Evolutionary conservation across 768 basidiomycete species (phyloP).

Genomic region (Kwoniella botswanensis): DNA sequence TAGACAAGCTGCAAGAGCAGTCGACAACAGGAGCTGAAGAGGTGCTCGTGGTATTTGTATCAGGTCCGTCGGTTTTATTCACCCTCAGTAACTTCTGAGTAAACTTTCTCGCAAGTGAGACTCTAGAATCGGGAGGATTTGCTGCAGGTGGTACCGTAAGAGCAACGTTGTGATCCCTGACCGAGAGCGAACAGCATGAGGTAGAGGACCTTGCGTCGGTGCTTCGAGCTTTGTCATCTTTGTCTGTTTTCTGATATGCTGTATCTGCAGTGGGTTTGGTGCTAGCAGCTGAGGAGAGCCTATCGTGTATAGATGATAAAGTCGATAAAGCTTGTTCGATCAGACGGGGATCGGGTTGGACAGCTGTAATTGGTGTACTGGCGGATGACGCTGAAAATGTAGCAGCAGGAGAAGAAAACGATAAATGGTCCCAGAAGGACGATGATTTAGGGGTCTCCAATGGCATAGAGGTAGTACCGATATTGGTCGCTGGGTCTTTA

Average conservation of each 20-base stretch:
- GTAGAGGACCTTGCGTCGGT: constrained; percentile 3
- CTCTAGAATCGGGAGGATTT: neutral
- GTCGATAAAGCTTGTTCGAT: constrained; percentile 28
- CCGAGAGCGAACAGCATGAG: constrained; percentile 20
- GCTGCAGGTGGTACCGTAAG: constrained; percentile 16
- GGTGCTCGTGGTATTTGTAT: neutral
- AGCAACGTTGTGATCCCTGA: constrained; percentile 19
- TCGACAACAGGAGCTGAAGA: neutral
- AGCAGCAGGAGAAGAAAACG: constrained; percentile 1
- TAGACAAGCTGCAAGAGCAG: constrained; percentile 21
- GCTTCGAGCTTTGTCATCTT: neutral
- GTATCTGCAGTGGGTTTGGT: constrained; percentile 2
- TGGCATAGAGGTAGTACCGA: constrained; percentile 1
- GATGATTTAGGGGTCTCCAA: neutral
- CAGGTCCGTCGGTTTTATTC: neutral
- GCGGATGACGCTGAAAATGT: constrained; percentile 2
- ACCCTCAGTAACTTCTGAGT: constrained; percentile 18
- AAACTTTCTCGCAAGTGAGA: constrained; percentile 1
- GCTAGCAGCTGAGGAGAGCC: constrained; percentile 12
- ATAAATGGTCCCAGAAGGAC: constrained; percentile 23
- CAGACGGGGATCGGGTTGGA: constrained; percentile 18
- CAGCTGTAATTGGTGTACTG: neutral
- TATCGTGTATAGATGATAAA: constrained; percentile 16
- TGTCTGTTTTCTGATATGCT: neutral
- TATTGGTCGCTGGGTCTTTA: neutral